Percentiles rank a stretch among this genome's conserved stretches.
Conservation (phyloP, 2,329 filamentous ascomycete genomes). For the Calycina herbarum region DNA sequence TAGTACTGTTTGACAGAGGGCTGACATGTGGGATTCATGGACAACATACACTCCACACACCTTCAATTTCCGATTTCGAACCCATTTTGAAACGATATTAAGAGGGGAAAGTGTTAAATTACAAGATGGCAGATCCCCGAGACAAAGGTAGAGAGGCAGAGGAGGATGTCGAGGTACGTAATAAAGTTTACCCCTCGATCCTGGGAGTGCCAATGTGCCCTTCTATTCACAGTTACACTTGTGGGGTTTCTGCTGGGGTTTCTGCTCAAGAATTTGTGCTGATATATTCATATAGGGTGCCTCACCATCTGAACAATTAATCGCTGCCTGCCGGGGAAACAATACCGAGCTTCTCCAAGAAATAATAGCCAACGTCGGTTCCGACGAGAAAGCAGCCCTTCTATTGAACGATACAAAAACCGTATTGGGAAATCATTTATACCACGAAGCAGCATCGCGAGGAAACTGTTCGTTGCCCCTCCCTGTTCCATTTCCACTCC, state of each 20-base stretch:
- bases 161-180: slow-evolving; percentile 34
- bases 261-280: neutral
- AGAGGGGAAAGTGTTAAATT: neutral
- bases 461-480: slow-evolving; percentile 70
- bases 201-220: neutral
- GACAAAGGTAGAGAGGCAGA: slow-evolving; percentile 29
- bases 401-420: slow-evolving; percentile 86
- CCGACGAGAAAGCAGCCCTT: slow-evolving; percentile 63
- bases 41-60: neutral
- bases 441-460: slow-evolving; percentile 83
- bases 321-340: slow-evolving; percentile 92
- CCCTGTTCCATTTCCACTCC: neutral
- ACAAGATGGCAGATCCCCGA: slow-evolving; percentile 34
- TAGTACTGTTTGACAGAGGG: neutral
- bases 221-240: neutral
- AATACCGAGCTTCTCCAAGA: slow-evolving; percentile 83
- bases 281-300: slow-evolving; percentile 63
- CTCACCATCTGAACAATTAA: slow-evolving; percentile 77
- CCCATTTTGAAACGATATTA: neutral
- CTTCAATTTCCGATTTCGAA: neutral
- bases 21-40: neutral
- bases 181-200: neutral
- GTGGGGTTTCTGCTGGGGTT: neutral
- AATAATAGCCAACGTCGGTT: slow-evolving; percentile 60
- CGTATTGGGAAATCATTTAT: slow-evolving; percentile 81